These are phyloP conservation scores for Hypoxylon sp. DNA, from an alignment of 2,329 filamentous ascomycete species.

Conservation along the genomic window DNA sequence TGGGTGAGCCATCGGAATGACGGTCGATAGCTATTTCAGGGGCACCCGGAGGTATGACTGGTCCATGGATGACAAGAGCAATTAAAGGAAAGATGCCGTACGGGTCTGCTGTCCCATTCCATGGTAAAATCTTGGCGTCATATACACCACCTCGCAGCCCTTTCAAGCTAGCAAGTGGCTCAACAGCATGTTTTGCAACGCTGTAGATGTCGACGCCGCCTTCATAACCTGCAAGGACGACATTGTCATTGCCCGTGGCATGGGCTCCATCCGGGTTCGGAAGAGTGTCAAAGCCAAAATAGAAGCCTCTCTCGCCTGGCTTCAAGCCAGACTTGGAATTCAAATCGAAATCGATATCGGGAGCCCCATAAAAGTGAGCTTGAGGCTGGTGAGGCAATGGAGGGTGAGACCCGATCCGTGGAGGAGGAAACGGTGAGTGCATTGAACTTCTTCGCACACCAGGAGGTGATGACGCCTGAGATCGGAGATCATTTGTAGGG, in stretches of 20 bases:
- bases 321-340: constrained; percentile 68
- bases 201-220: constrained; percentile 83
- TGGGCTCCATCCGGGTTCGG: constrained; percentile 59
- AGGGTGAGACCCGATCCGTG: constrained; percentile 60
- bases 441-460: constrained; percentile 62
- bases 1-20: constrained; percentile 57
- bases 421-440: constrained; percentile 64
- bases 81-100: constrained; percentile 78
- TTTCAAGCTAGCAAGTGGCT: constrained; percentile 78
- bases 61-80: constrained; percentile 85
- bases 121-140: constrained; percentile 85
- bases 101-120: constrained; percentile 69
- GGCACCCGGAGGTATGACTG: constrained; percentile 66
- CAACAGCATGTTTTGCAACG: constrained; percentile 79
- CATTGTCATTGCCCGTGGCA: constrained; percentile 68
- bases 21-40: constrained; percentile 56
- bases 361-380: constrained; percentile 77
- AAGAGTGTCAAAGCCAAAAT: constrained; percentile 85
- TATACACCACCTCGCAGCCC: constrained; percentile 85
- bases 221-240: constrained; percentile 83
- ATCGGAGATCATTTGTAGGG: constrained; percentile 56
- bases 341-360: constrained; percentile 76
- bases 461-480: constrained; percentile 59
- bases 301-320: constrained; percentile 79
- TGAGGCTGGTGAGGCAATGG: constrained; percentile 76